phyloP scores from a whole-genome alignment of 2,329 filamentous ascomycete species.

The Fusarium euwallaceae region DNA sequence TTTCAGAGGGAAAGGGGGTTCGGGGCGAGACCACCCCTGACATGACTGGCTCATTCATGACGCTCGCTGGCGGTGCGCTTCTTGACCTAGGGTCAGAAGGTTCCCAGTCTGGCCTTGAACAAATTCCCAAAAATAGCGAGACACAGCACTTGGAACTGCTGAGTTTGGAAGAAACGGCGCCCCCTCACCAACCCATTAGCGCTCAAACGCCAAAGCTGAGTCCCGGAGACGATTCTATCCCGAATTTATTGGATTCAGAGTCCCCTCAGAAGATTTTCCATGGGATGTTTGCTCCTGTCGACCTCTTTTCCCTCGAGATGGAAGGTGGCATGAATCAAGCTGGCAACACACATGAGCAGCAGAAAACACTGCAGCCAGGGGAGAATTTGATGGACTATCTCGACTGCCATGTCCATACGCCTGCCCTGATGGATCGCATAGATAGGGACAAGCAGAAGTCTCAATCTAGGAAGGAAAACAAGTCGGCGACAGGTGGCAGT shows the following conservation, averaged over 20 bases:
- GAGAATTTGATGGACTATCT: constrained; percentile 33
- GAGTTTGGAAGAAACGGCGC: background rate
- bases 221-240: background rate
- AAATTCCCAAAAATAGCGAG: background rate
- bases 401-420: constrained; percentile 21
- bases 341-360: background rate
- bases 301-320: background rate
- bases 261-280: constrained; percentile 3
- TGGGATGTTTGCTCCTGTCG: constrained; percentile 10
- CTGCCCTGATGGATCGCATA: constrained; percentile 29
- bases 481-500: background rate
- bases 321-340: background rate
- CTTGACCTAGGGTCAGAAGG: background rate
- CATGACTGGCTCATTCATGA: background rate
- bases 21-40: background rate
- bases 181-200: background rate
- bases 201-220: background rate
- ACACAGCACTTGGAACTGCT: background rate
- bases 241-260: constrained; percentile 17
- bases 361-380: background rate
- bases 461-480: background rate
- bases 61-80: background rate
- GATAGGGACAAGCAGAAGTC: too few species aligned
- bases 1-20: background rate
- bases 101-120: background rate